A percentile compares a stretch with the other conserved stretches of the same genome.
Evolutionary conservation across 441 rosid species (phyloP).

Genomic region (Flueggea neowawraea): DNA sequence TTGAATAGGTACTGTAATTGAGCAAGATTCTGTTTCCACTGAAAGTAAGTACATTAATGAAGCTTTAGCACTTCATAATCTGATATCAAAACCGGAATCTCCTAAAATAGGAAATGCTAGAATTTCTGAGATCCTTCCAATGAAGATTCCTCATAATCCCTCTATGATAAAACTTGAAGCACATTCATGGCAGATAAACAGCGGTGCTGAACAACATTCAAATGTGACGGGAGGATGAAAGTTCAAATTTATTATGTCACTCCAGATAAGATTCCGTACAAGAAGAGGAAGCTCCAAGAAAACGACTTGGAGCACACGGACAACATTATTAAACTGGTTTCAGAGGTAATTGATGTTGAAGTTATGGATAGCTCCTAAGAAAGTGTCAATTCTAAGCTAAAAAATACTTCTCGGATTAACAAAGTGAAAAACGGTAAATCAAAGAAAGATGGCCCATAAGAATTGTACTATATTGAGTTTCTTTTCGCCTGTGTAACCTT

Average conservation of each 20-base stretch:
- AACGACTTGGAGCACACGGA: slow-evolving; percentile 15
- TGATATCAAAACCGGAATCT: slow-evolving; percentile 30
- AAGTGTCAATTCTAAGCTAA: slow-evolving; percentile 40
- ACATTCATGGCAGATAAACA: slow-evolving; percentile 16
- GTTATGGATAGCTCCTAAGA: slow-evolving; percentile 32
- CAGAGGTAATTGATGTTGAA: slow-evolving; percentile 34
- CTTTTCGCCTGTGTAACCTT: slow-evolving; percentile 42
- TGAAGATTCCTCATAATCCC: slow-evolving; percentile 53
- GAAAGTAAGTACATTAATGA: slow-evolving; percentile 34
- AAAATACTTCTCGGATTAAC: slow-evolving; percentile 19
- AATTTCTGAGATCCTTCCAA: slow-evolving; percentile 9
- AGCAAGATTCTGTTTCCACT: slow-evolving; percentile 22
- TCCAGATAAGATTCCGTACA: slow-evolving; percentile 5
- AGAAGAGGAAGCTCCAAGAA: slow-evolving; percentile 13
- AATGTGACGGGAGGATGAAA: slow-evolving; percentile 17
- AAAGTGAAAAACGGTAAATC: slow-evolving; percentile 27
- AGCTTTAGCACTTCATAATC: slow-evolving; percentile 47
- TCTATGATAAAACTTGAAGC: slow-evolving; percentile 44
- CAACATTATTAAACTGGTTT: slow-evolving; percentile 18
- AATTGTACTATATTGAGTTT: slow-evolving; percentile 53
- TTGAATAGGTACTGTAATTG: slow-evolving; percentile 23
- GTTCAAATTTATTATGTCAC: slow-evolving; percentile 17
- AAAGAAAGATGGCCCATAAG: slow-evolving; percentile 30
- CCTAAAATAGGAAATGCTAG: slow-evolving; percentile 6
- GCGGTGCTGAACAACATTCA: slow-evolving; percentile 25